Conservation (phyloP, 805 yeast species). For the Scheffersomyces ergatensis region DNA sequence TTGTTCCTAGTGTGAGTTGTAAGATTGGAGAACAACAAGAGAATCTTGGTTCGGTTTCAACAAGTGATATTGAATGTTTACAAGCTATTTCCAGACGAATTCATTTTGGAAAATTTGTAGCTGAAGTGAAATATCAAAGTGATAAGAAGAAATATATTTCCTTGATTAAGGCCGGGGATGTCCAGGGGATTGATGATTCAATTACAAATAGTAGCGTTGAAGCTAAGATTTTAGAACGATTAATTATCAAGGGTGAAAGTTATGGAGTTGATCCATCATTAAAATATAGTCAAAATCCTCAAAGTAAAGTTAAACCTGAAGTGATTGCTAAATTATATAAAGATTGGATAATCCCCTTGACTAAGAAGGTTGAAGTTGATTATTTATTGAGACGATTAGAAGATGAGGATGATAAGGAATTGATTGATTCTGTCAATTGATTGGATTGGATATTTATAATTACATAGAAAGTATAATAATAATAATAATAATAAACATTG, state of each 20-base stretch:
- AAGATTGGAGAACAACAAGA: constrained; percentile 72
- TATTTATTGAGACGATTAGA: constrained; percentile 82
- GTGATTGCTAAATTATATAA: constrained; percentile 79
- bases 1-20: constrained; percentile 73
- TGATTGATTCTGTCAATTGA: not conserved
- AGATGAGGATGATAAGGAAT: constrained; percentile 38
- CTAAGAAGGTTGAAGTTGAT: constrained; percentile 93
- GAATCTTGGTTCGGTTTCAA: constrained; percentile 83
- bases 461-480: no score
- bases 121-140: constrained; percentile 83
- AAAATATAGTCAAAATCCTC: constrained; percentile 62
- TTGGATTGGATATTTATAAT: no score
- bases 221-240: constrained; percentile 72
- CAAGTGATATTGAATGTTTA: constrained; percentile 79
- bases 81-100: constrained; percentile 89
- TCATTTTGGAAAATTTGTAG: constrained; percentile 97
- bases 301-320: constrained; percentile 78
- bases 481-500: no score
- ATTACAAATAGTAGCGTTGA: constrained; percentile 91
- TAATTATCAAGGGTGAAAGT: constrained; percentile 75
- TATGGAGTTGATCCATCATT: constrained; percentile 89
- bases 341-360: constrained; percentile 87
- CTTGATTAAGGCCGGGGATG: constrained; percentile 65
- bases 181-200: constrained; percentile 68
- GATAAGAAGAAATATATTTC: constrained; percentile 63